Evolutionary conservation across 108 stramenopile species (phyloP).

Genomic region (Epithemia pelagica): DNA sequence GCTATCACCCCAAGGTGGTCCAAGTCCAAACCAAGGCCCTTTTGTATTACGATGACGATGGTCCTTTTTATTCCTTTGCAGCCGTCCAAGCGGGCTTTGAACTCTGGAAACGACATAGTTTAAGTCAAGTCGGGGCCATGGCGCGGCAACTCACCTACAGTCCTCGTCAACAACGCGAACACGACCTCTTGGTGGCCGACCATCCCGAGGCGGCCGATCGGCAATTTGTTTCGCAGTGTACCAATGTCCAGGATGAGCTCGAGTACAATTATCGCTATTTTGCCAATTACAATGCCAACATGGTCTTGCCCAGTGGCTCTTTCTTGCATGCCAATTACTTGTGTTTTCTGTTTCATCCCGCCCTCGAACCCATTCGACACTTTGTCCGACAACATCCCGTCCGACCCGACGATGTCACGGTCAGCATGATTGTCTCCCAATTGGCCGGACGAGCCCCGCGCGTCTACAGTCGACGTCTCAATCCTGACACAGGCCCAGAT

Average conservation of each 20-base stretch:
- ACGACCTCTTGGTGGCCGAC: background rate
- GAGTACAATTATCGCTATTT: slow-evolving; percentile 74
- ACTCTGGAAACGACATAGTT: slow-evolving; percentile 82
- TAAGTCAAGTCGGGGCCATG: slow-evolving; percentile 82
- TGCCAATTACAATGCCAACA: slow-evolving; percentile 63
- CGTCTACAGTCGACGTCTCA: slow-evolving; percentile 46
- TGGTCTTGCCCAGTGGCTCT: slow-evolving; percentile 43
- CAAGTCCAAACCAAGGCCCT: slow-evolving; percentile 72
- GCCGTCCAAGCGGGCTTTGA: slow-evolving; percentile 71
- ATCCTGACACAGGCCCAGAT: background rate
- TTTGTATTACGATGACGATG: slow-evolving; percentile 88
- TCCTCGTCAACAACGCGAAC: slow-evolving; percentile 34
- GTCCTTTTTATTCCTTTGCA: slow-evolving; percentile 68
- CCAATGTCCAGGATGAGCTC: slow-evolving; percentile 44
- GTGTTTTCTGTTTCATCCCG: slow-evolving; percentile 84
- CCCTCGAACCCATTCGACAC: slow-evolving; percentile 65
- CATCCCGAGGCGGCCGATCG: slow-evolving; percentile 26
- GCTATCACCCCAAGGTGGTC: slow-evolving; percentile 73
- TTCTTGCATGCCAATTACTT: slow-evolving; percentile 67
- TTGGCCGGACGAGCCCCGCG: slow-evolving; percentile 67
- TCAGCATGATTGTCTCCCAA: slow-evolving; percentile 73
- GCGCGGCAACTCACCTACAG: slow-evolving; percentile 50
- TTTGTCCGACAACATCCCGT: slow-evolving; percentile 69
- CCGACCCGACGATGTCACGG: slow-evolving; percentile 83
- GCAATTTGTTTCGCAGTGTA: slow-evolving; percentile 59